Conservation (phyloP, 805 yeast genomes). For the Grigorovia transvaalensis region DNA sequence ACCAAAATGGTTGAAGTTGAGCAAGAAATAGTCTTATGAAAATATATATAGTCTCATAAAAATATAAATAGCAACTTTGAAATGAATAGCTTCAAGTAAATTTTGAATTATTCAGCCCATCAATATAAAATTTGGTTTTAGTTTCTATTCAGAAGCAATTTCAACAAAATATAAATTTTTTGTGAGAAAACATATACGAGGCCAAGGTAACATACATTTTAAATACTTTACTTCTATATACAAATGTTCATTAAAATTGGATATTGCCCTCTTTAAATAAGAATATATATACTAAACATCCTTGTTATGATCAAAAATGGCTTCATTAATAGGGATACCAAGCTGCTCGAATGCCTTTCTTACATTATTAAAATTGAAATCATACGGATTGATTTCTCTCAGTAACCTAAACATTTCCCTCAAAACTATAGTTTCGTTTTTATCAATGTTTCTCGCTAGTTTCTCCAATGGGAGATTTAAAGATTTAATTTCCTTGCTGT, state of each 20-base stretch:
- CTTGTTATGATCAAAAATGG: background rate
- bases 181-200: too few species aligned
- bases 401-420: conserved; percentile 9
- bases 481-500: conserved; percentile 1
- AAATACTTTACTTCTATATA: too few species aligned
- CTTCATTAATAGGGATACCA: background rate
- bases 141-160: too few species aligned
- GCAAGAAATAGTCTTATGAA: conserved; percentile 25
- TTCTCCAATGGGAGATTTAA: background rate
- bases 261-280: too few species aligned
- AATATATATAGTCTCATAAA: too few species aligned
- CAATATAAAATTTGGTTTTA: too few species aligned
- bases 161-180: too few species aligned
- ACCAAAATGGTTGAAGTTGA: conserved; percentile 34
- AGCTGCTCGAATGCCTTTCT: conserved; percentile 5
- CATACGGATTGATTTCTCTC: conserved; percentile 9
- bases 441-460: background rate
- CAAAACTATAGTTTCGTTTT: background rate
- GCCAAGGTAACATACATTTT: too few species aligned
- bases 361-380: conserved; percentile 9
- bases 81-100: too few species aligned
- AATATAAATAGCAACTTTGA: too few species aligned
- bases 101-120: too few species aligned
- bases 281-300: background rate
- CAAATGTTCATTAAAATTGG: too few species aligned